Percentiles rank a stretch among this genome's conserved stretches.
Evolutionary conservation across 768 basidiomycete species (phyloP).

Genomic region (Candolleomyces aberdarensis): DNA sequence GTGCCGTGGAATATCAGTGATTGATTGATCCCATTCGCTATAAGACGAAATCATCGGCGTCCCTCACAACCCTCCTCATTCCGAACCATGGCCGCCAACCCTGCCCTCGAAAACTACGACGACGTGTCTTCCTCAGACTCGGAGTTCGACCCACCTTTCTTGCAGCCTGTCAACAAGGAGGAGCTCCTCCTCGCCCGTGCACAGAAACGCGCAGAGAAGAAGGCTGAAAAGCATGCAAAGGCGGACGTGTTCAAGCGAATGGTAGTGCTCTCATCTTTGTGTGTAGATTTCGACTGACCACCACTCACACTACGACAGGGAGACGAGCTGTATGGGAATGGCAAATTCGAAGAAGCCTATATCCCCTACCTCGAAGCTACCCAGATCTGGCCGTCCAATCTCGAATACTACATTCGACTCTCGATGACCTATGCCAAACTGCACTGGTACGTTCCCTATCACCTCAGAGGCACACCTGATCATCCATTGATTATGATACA

Average conservation of each 20-base stretch:
- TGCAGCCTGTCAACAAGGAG: conserved; percentile 6
- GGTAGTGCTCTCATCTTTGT: conserved; percentile 1
- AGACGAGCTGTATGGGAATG: conserved; percentile 26
- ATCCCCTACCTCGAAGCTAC: conserved; percentile 34
- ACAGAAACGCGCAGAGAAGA: conserved; percentile 3
- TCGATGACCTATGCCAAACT: conserved; percentile 35
- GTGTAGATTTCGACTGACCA: not conserved
- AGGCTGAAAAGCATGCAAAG: conserved; percentile 10
- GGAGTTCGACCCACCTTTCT: conserved; percentile 5
- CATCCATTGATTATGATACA: conserved; percentile 7
- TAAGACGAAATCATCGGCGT: not conserved
- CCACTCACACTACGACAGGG: conserved; percentile 20
- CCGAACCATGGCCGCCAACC: not conserved
- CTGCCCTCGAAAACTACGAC: conserved; percentile 6
- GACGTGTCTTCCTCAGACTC: conserved; percentile 5
- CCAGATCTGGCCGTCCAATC: conserved; percentile 28
- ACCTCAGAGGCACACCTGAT: too few species aligned
- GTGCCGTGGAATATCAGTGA: too few species aligned
- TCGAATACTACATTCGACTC: conserved; percentile 31
- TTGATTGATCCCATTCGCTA: too few species aligned
- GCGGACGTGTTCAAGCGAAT: conserved; percentile 10
- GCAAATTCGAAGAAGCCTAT: conserved; percentile 30
- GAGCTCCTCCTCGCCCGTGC: conserved; percentile 3
- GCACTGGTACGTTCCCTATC: conserved; percentile 21
- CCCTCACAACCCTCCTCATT: not conserved